A percentile compares a stretch with the other conserved stretches of the same genome.
Conservation (phyloP, 805 yeast genomes). For the Yarrowia keelungensis region DNA sequence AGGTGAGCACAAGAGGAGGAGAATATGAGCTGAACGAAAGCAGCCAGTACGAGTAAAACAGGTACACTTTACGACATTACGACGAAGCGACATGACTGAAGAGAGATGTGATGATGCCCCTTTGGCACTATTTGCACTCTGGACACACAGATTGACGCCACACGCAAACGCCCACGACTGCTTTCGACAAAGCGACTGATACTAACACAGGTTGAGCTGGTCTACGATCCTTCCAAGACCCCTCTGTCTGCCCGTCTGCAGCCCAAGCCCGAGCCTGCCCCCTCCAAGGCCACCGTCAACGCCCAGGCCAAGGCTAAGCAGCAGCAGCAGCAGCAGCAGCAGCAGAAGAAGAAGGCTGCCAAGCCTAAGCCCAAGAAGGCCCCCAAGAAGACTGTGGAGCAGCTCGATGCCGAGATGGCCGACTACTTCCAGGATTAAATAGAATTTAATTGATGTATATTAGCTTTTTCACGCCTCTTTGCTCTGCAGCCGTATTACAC, state of each 20-base stretch:
- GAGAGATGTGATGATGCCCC: not conserved
- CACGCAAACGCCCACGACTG: not conserved
- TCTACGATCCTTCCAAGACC: constrained; percentile 78
- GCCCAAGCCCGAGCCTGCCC: constrained; percentile 52
- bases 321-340: constrained; percentile 40
- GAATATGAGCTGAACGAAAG: not conserved
- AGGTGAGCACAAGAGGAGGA: constrained; percentile 48
- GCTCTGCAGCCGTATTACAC: not conserved
- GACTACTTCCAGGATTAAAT: constrained; percentile 60
- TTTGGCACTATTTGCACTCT: not conserved
- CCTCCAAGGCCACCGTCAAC: constrained; percentile 41
- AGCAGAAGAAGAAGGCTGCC: constrained; percentile 43
- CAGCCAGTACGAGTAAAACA: no score
- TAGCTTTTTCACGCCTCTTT: constrained; percentile 9
- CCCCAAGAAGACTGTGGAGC: constrained; percentile 81
- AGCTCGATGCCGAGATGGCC: constrained; percentile 95
- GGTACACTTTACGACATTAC: no score
- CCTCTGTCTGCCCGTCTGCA: constrained; percentile 71
- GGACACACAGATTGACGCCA: not conserved
- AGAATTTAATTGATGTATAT: constrained; percentile 35
- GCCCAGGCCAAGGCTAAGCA: constrained; percentile 42
- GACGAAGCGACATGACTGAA: no score
- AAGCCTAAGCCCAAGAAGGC: constrained; percentile 41
- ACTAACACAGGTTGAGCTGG: constrained; percentile 63
- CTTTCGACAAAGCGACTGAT: constrained; percentile 2